Base-by-base conservation (phyloP, 1,139 yeast species). In the Yamadazyma buinensis region DNA sequence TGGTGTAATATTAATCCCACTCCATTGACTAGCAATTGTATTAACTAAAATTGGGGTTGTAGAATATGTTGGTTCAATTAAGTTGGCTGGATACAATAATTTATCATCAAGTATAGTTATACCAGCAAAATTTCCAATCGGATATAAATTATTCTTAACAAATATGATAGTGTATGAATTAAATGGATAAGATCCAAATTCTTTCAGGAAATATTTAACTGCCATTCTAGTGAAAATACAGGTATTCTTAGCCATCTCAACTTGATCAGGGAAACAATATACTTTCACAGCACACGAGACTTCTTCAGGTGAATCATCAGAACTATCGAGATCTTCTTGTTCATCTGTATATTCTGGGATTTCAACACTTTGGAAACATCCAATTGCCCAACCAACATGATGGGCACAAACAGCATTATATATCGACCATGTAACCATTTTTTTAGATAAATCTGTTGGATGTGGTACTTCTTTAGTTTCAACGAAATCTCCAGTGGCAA, bases 331-430 rank as follows among this genome's bases (percentile, higher is more conserved):
- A 9, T 67, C 73, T 12, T 64, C 69, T 18, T 60, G 72, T 6
- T 67, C 75, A 3, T 63, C 62, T 6, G 61, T 50, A 32, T 52
- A 48, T 40, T 72, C 74, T 14, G 77, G 63, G 28, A 78, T 57
- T 13, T 76, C 75, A 26, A 73, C 69, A 41, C 67, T 70, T 25
- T 80, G 80, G 57, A 92, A 94, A 5, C 95, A 82, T 0, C 98
- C 99, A 2, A 87, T 75, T 0, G 95, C 90, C 82, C 95, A 92
- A 0, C 97, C 97, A n/a, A 94, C 72, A 57, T 90, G 97, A 46
- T 90, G 97, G 0, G 98, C 88, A 32, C 95, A 81, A 0, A 88
- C 84, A 0, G 98, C 95, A 37, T 83, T 84, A 51, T 80, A 82
- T 17, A 92, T 71, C 25, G 86, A 85, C 70, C 90, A 90, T 5